Conservation (phyloP, 2,329 filamentous ascomycete species). For the Stagonosporopsis tanaceti region DNA sequence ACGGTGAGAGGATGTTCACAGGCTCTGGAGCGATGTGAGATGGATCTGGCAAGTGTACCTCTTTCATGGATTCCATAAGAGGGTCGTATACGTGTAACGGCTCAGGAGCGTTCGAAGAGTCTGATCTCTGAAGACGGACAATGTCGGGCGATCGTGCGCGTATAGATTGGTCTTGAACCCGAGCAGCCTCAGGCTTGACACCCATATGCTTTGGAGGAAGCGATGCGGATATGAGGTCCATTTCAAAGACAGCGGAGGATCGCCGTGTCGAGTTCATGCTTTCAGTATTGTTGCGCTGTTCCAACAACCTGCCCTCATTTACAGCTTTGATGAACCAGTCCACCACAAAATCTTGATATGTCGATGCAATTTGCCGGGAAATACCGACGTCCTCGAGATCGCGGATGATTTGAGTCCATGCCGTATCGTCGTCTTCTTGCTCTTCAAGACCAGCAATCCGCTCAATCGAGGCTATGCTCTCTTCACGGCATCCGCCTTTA, state of each 20-base stretch:
- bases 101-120: slow-evolving; percentile 13
- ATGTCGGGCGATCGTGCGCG: background rate
- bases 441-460: slow-evolving; percentile 28
- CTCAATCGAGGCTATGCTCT: slow-evolving; percentile 37
- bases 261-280: slow-evolving; percentile 12
- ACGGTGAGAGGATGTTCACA: background rate
- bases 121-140: slow-evolving; percentile 1
- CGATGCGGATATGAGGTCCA: background rate
- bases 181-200: background rate
- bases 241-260: slow-evolving; percentile 10
- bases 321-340: slow-evolving; percentile 44
- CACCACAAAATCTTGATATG: slow-evolving; percentile 39
- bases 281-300: slow-evolving; percentile 24
- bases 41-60: background rate
- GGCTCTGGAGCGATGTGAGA: background rate
- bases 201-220: background rate
- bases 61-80: background rate
- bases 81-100: background rate
- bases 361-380: slow-evolving; percentile 29
- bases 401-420: slow-evolving; percentile 42
- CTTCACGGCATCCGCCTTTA: slow-evolving; percentile 40
- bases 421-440: slow-evolving; percentile 33
- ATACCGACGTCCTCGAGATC: slow-evolving; percentile 46
- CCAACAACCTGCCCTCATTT: slow-evolving; percentile 40
- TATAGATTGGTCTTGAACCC: background rate